Conservation (phyloP, 2,329 filamentous ascomycete species). For the Venturia carpophila region DNA sequence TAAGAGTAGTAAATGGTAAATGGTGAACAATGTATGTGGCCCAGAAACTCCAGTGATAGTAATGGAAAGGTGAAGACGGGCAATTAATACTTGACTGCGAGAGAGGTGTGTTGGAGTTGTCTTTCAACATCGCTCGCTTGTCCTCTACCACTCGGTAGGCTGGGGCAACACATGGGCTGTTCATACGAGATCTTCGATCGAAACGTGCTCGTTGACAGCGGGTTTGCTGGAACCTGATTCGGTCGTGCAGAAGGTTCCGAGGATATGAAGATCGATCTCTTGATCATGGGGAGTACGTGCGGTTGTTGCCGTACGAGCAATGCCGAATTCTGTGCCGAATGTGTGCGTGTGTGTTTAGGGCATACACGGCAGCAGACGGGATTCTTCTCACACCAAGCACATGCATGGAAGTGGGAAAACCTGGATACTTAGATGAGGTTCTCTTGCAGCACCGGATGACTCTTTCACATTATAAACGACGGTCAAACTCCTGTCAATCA, state of each 20-base stretch:
- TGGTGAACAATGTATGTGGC: neutral
- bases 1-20: neutral
- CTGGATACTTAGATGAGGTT: too few species aligned
- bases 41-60: neutral
- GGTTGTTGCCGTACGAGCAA: neutral
- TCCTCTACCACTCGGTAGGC: neutral
- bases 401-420: too few species aligned
- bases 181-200: neutral
- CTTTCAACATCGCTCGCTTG: neutral
- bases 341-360: too few species aligned
- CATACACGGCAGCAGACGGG: too few species aligned
- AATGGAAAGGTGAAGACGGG: neutral
- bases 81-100: neutral
- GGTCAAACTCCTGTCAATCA: too few species aligned
- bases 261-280: neutral
- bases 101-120: neutral
- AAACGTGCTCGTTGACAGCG: neutral
- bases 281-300: neutral
- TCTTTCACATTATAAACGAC: too few species aligned
- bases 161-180: neutral
- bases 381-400: too few species aligned
- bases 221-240: constrained; percentile 1
- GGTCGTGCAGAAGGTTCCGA: neutral
- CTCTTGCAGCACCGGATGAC: too few species aligned
- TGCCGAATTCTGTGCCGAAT: too few species aligned